phyloP scores from a whole-genome alignment of 2,329 filamentous ascomycete genomes.

The Fusarium staphyleae region DNA sequence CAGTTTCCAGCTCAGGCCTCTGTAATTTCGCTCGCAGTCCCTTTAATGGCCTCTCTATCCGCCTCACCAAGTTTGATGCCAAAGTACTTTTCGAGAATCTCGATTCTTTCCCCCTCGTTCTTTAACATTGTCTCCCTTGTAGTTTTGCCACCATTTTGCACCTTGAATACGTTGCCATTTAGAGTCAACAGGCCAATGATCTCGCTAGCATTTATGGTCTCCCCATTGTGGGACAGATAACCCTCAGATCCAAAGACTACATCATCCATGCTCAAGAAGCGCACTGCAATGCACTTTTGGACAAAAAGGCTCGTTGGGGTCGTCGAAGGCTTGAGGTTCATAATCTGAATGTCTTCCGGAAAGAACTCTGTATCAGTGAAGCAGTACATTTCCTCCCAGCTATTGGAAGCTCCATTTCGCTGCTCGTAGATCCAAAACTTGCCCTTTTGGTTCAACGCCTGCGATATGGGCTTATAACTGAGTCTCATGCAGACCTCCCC shows the following conservation, averaged over 20 bases:
- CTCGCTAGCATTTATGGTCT: constrained; percentile 25
- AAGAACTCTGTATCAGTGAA: constrained; percentile 60
- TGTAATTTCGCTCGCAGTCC: constrained; percentile 41
- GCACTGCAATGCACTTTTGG: constrained; percentile 47
- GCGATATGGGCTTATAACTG: constrained; percentile 42
- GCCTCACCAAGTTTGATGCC: constrained; percentile 53
- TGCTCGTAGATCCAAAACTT: constrained; percentile 51
- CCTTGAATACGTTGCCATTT: constrained; percentile 54
- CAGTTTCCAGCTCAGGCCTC: no score
- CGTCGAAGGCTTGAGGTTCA: constrained; percentile 52
- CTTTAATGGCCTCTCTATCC: constrained; percentile 58
- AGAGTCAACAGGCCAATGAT: constrained; percentile 53
- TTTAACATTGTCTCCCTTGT: constrained; percentile 51
- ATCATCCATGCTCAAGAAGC: constrained; percentile 42
- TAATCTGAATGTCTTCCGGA: constrained; percentile 55
- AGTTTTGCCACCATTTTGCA: constrained; percentile 45
- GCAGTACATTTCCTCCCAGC: constrained; percentile 58
- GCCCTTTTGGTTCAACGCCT: constrained; percentile 45
- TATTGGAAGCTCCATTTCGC: constrained; percentile 25
- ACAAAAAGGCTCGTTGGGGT: constrained; percentile 49
- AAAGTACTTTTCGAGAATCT: constrained; percentile 58
- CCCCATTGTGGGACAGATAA: constrained; percentile 53
- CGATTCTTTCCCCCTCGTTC: constrained; percentile 57
- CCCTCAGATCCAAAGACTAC: constrained; percentile 52
- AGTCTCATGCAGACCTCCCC: constrained; percentile 56